Conservation (phyloP, 225 moss, liverwort and hornwort genomes). For the Lunularia cruciata region DNA sequence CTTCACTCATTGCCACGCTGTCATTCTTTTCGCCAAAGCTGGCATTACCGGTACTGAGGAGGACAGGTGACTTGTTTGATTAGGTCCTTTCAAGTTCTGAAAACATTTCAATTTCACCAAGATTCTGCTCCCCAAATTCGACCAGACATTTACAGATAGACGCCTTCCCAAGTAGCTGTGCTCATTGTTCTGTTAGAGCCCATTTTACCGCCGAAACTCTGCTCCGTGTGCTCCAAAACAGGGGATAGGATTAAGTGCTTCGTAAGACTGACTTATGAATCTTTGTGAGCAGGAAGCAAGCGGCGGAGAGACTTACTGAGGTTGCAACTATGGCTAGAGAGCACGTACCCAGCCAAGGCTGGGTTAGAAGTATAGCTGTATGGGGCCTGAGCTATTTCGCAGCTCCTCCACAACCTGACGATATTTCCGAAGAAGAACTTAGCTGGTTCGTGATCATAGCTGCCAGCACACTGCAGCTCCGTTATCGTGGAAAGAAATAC, state of each 20-base stretch:
- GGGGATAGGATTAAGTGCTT: too few relatives aligned
- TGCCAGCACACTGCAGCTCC: neutral
- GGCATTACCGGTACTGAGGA: constrained; percentile 84
- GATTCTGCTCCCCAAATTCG: too few relatives aligned
- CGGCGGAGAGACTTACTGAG: constrained; percentile 68
- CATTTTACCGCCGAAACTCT: too few relatives aligned
- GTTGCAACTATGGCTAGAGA: constrained; percentile 75
- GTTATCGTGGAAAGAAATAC: neutral
- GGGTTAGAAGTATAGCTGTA: constrained; percentile 78
- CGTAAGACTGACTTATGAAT: constrained; percentile 12
- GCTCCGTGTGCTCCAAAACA: too few relatives aligned
- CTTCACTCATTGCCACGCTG: constrained; percentile 93
- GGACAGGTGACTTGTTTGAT: constrained; percentile 62
- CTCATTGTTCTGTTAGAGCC: too few relatives aligned
- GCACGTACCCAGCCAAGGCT: constrained; percentile 86
- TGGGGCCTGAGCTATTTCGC: constrained; percentile 98
- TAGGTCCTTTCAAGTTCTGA: constrained; percentile 27
- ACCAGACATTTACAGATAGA: too few relatives aligned
- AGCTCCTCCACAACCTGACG: constrained; percentile 53
- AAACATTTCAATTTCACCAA: too few relatives aligned
- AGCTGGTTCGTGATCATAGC: constrained; percentile 52
- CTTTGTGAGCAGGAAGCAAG: constrained; percentile 64
- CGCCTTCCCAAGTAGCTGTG: too few relatives aligned
- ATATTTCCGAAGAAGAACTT: constrained; percentile 81
- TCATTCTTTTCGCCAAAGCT: constrained; percentile 93